Percentiles rank a stretch among this genome's conserved stretches.
Evolutionary conservation across 2,329 filamentous ascomycete genomes (phyloP).

Genomic region (Xylaria sp.): DNA sequence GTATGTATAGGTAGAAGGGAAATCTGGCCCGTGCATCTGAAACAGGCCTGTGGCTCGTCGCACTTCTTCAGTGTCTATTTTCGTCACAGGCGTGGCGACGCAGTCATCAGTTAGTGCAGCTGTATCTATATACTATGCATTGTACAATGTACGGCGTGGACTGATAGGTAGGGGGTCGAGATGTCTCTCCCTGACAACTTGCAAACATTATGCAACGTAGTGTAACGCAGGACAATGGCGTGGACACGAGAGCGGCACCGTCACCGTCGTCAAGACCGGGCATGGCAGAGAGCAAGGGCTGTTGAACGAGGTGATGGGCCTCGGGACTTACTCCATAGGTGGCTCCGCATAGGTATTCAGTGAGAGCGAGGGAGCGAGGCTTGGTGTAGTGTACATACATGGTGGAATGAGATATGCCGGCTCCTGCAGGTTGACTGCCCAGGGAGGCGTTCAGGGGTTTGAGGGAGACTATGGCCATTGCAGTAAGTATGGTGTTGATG

Average conservation of each 20-base stretch:
- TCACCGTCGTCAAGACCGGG: constrained; percentile 5
- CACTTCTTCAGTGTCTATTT: constrained; percentile 30
- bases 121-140: constrained; percentile 8
- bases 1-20: constrained; percentile 22
- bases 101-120: neutral
- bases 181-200: constrained; percentile 20
- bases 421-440: constrained; percentile 29
- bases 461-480: constrained; percentile 20
- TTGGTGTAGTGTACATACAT: neutral
- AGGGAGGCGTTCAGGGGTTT: constrained; percentile 24
- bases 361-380: constrained; percentile 7
- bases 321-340: constrained; percentile 26
- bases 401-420: constrained; percentile 30
- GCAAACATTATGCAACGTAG: constrained; percentile 36
- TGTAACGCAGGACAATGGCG: constrained; percentile 12
- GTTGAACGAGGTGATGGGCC: constrained; percentile 6
- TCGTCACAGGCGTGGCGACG: constrained; percentile 17
- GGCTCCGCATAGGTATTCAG: constrained; percentile 25
- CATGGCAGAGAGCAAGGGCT: constrained; percentile 22
- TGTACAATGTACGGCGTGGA: neutral
- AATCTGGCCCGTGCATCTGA: constrained; percentile 34
- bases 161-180: constrained; percentile 6
- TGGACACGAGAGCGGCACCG: constrained; percentile 6
- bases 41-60: constrained; percentile 34
- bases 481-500: constrained; percentile 14